Percentiles rank a stretch among this genome's conserved stretches.
These are phyloP conservation scores for Evernia prunastri DNA, from an alignment of 495 filamentous ascomycete genomes.

Conservation along the genomic window DNA sequence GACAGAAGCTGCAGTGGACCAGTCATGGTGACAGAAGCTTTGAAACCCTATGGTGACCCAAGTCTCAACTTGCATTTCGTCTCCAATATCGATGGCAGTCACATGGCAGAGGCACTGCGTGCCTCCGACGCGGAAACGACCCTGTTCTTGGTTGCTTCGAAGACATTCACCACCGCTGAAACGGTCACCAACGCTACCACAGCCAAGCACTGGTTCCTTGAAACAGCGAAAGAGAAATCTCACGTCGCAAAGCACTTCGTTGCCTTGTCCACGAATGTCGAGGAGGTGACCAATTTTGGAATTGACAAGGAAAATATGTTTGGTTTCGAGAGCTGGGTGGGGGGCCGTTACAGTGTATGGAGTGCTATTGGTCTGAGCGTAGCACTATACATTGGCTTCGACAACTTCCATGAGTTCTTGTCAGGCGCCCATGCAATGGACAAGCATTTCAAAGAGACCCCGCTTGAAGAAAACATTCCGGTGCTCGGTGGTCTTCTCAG, in stretches of 20 bases:
- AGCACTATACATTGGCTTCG: constrained; percentile 87
- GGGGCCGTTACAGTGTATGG: constrained; percentile 97
- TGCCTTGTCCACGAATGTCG: constrained; percentile 91
- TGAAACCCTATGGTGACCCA: constrained; percentile 85
- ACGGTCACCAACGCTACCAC: constrained; percentile 94
- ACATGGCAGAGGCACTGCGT: constrained; percentile 89
- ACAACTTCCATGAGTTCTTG: constrained; percentile 96
- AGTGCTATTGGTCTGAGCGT: constrained; percentile 96
- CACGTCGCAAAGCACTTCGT: constrained; percentile 97
- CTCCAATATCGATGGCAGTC: constrained; percentile 98
- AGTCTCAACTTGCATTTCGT: constrained; percentile 91
- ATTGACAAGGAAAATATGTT: constrained; percentile 99
- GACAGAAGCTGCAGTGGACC: constrained; percentile 60
- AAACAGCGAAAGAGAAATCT: constrained; percentile 65
- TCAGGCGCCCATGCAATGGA: constrained; percentile 96
- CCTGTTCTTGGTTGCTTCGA: constrained; percentile 94
- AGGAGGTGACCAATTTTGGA: constrained; percentile 94
- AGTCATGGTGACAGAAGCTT: constrained; percentile 96
- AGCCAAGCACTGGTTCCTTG: constrained; percentile 93
- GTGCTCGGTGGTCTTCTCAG: constrained; percentile 85
- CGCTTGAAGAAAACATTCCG: constrained; percentile 91
- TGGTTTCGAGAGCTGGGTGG: constrained; percentile 95
- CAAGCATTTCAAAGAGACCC: constrained; percentile 88
- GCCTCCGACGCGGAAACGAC: constrained; percentile 91
- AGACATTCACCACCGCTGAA: constrained; percentile 99